A percentile compares a stretch with the other conserved stretches of the same genome.
phyloP scores from a whole-genome alignment of 2,329 filamentous ascomycete genomes.

The Xylariaceae sp. region DNA sequence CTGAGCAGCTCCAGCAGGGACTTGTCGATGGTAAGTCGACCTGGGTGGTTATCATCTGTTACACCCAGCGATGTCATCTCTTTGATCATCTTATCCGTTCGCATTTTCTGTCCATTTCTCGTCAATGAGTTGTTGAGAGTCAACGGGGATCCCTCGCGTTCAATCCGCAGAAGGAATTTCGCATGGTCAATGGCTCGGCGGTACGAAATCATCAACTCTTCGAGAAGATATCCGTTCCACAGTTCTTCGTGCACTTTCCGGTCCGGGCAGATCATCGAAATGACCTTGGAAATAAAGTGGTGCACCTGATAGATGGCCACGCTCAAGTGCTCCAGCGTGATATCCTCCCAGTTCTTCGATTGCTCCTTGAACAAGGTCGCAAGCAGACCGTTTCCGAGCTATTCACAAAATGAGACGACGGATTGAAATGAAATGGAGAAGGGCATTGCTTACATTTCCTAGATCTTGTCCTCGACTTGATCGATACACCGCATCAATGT shows the following conservation, averaged over 20 bases:
- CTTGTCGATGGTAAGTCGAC: conserved; percentile 18
- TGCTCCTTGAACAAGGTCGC: conserved; percentile 44
- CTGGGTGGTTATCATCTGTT: not conserved
- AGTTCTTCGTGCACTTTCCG: conserved; percentile 37
- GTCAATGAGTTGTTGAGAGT: conserved; percentile 51
- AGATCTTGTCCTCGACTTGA: conserved; percentile 40
- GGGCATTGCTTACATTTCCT: conserved; percentile 31
- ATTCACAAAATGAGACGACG: conserved; percentile 2
- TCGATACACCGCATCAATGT: conserved; percentile 40
- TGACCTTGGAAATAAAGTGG: conserved; percentile 38
- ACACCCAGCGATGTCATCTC: conserved; percentile 15
- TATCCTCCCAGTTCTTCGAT: conserved; percentile 41
- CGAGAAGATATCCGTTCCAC: conserved; percentile 35
- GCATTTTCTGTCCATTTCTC: conserved; percentile 27
- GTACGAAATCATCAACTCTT: conserved; percentile 40
- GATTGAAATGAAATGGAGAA: not conserved
- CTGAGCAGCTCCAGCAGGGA: conserved; percentile 22
- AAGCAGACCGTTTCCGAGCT: conserved; percentile 31
- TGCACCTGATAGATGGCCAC: conserved; percentile 41
- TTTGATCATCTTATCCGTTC: conserved; percentile 22
- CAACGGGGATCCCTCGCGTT: conserved; percentile 38
- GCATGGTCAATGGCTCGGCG: conserved; percentile 40
- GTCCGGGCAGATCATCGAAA: conserved; percentile 41
- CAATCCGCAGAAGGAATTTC: conserved; percentile 44
- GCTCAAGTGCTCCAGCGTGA: conserved; percentile 42